Evolutionary conservation across 495 filamentous ascomycete genomes (phyloP).

Genomic region (Hypoxylon fuscum): DNA sequence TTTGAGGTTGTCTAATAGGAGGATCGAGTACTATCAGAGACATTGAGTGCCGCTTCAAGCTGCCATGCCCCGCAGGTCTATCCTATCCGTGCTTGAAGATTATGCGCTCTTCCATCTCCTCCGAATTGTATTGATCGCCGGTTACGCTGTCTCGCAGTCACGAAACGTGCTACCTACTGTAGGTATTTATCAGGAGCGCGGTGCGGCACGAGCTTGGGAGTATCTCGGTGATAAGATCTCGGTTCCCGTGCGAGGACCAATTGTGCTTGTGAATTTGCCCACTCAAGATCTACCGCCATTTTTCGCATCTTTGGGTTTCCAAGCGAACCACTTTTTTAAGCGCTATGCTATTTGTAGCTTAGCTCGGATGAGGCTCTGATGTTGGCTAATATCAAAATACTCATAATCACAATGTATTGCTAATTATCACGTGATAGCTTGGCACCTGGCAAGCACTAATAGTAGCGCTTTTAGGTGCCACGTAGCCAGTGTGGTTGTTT

Average conservation of each 20-base stretch:
- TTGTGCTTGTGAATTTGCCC: conserved; percentile 1
- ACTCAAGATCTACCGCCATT: conserved; percentile 5
- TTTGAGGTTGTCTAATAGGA: conserved; percentile 14
- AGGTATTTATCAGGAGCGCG: neutral
- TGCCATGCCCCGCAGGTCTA: conserved; percentile 7
- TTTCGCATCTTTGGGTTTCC: no score
- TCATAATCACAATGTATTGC: no score
- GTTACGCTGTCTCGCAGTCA: conserved; percentile 2
- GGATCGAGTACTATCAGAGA: conserved; percentile 15
- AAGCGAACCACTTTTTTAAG: no score
- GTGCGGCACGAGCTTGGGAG: conserved; percentile 1
- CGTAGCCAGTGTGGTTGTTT: no score
- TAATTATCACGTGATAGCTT: no score
- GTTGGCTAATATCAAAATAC: no score
- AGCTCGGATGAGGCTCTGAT: no score
- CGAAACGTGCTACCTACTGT: neutral
- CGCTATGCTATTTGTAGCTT: no score
- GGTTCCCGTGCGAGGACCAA: conserved; percentile 18
- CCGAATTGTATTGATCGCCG: neutral
- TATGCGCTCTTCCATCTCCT: neutral
- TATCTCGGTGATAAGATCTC: conserved; percentile 29
- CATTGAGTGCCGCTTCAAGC: conserved; percentile 12
- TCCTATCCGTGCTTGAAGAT: neutral
- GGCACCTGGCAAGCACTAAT: no score
- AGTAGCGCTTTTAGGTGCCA: no score